Conservation (phyloP, 2,329 filamentous ascomycete genomes). For the Beauveria brongniartii region DNA sequence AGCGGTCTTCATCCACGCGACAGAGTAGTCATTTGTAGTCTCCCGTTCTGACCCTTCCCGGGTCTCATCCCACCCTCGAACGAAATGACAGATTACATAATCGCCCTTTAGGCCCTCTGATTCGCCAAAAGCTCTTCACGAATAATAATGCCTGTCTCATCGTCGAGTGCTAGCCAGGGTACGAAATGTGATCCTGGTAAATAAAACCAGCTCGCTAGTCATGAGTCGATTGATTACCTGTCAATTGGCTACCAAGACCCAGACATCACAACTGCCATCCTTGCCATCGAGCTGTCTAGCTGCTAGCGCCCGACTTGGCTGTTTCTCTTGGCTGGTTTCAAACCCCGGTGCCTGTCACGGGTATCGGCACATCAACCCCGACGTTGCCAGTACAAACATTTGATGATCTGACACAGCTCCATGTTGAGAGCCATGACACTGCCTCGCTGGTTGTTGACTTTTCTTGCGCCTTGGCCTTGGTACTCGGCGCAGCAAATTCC, state of each 20-base stretch:
- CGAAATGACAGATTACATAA: constrained; percentile 5
- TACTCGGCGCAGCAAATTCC: neutral
- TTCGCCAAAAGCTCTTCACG: neutral
- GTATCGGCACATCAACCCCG: neutral
- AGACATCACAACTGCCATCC: neutral
- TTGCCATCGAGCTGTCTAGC: neutral
- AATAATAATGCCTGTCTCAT: neutral
- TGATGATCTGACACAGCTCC: too few species aligned
- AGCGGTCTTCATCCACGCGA: neutral
- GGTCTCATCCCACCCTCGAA: neutral
- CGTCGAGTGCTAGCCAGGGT: neutral
- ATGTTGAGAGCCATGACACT: too few species aligned
- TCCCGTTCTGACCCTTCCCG: neutral
- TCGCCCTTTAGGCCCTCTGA: neutral
- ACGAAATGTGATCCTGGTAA: neutral
- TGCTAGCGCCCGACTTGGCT: constrained; percentile 4
- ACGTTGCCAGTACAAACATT: too few species aligned
- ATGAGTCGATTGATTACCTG: neutral
- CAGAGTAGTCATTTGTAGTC: neutral
- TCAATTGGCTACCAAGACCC: neutral
- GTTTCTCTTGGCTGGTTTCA: neutral
- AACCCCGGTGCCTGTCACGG: neutral
- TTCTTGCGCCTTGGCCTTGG: too few species aligned
- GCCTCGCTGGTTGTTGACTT: neutral
- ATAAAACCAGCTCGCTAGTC: too few species aligned